phyloP scores from a whole-genome alignment of 805 yeast genomes.

The Kodamaea nitidulidarum region DNA sequence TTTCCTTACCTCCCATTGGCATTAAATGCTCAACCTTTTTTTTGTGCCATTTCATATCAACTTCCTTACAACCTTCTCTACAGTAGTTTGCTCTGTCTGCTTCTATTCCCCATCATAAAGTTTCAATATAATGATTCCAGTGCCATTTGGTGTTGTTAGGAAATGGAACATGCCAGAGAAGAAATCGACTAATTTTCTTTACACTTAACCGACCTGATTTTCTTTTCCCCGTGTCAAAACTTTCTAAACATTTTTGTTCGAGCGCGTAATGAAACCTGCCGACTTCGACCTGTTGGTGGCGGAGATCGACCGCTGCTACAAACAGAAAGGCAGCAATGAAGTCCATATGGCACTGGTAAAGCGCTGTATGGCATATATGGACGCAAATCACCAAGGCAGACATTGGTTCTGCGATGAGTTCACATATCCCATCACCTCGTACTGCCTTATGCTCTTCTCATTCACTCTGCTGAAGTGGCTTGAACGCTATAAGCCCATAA shows the following conservation, averaged over 20 bases:
- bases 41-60: no score
- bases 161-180: no score
- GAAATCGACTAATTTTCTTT: not conserved
- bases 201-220: not conserved
- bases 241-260: not conserved
- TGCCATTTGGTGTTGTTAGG: no score
- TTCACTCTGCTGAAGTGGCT: constrained; percentile 24
- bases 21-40: no score
- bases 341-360: constrained; percentile 26
- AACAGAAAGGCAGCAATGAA: constrained; percentile 23
- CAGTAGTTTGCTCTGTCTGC: no score
- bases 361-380: constrained; percentile 23
- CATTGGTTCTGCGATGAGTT: constrained; percentile 58
- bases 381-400: constrained; percentile 14
- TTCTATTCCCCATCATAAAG: no score
- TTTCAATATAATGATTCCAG: no score
- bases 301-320: constrained; percentile 23
- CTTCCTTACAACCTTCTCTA: no score
- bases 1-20: no score
- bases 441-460: constrained; percentile 57
- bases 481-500: constrained; percentile 35
- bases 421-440: constrained; percentile 47
- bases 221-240: not conserved
- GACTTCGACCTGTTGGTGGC: constrained; percentile 21
- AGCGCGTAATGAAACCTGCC: constrained; percentile 13